Base-by-base conservation (phyloP, 306 rosid species). In the Castanea sativa region DNA sequence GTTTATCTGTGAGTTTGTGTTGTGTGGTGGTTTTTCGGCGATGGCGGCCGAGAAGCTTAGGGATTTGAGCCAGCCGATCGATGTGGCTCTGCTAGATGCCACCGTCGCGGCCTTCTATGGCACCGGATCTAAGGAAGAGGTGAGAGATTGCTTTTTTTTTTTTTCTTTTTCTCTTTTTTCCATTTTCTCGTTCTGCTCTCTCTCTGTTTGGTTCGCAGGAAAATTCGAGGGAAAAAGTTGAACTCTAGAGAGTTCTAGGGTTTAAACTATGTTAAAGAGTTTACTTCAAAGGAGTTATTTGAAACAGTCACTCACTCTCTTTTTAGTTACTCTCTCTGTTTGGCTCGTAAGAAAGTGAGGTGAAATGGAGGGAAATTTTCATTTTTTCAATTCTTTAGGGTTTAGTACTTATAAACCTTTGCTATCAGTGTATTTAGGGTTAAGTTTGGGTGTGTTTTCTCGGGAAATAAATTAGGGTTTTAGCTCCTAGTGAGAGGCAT, bases 41-140 rank as follows among this genome's bases (percentile, higher is more conserved):
- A 96, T 96, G 99, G 99, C 99, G 75, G 98, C 98, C 65, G 99
- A 93, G 84, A 93, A 90, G 84, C 98, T 96, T 20, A 75, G 98
- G 74, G 98, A 96, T 88, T 93, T 96, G 91, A 86, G 90, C 72
- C 94, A 91, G 55, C 99, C 98, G 65, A 91, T 96, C 74, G 98
- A 96, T 63, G 99, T 96, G 12, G 79, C 86, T 1, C 68, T 91
- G 65, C 99, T 96, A 67, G 99, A 96, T 76, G 98, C 99, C 69
- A 96, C 99, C 78, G 99, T 96, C 32, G 86, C 96, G 13, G 99
- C 99, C 84, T 96, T 96, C 88, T 96, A 96, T 76, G 99, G 99
- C 85, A 96, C 99, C 78, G 99, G 98, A 96, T 96, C 99, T 93
- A 96, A 93, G 83, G 93, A 88, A 82, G 97, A 96, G 97, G 99